phyloP scores from a whole-genome alignment of 1,284 basidiomycete genomes.

The Apiotrichum akiyoshidainum region DNA sequence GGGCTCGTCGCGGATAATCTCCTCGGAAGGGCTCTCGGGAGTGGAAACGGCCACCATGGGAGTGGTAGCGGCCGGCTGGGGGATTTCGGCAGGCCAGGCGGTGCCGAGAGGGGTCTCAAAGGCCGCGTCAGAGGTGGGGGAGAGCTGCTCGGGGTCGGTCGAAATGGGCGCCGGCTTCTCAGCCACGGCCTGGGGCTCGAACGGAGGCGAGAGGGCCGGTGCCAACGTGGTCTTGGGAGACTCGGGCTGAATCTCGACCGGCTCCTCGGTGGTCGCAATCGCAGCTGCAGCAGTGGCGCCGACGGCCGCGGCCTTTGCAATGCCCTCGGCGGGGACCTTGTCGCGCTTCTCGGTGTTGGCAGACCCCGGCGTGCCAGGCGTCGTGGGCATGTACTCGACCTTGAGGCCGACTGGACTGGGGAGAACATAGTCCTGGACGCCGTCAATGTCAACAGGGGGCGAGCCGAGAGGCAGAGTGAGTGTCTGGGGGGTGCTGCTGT shows the following conservation, averaged over 20 bases:
- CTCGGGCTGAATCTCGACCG: not conserved
- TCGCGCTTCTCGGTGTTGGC: not conserved
- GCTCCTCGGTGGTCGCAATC: not conserved
- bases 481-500: not conserved
- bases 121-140: not conserved
- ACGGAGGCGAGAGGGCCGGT: too few relatives aligned
- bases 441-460: too few relatives aligned
- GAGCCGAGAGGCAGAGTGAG: not conserved
- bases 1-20: too few relatives aligned
- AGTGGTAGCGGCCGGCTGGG: not conserved
- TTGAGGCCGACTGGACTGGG: not conserved
- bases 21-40: not conserved
- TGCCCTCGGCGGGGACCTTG: not conserved
- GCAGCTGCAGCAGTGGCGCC: not conserved
- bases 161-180: too few relatives aligned
- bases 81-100: not conserved
- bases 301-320: not conserved
- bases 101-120: not conserved
- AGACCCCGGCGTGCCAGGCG: not conserved
- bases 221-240: not conserved
- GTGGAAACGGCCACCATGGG: not conserved
- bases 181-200: too few relatives aligned
- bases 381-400: not conserved
- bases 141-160: not conserved
- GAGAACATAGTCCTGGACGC: not conserved